Conservation (phyloP, 495 filamentous ascomycete species). For the Amniculicola lignicola region DNA sequence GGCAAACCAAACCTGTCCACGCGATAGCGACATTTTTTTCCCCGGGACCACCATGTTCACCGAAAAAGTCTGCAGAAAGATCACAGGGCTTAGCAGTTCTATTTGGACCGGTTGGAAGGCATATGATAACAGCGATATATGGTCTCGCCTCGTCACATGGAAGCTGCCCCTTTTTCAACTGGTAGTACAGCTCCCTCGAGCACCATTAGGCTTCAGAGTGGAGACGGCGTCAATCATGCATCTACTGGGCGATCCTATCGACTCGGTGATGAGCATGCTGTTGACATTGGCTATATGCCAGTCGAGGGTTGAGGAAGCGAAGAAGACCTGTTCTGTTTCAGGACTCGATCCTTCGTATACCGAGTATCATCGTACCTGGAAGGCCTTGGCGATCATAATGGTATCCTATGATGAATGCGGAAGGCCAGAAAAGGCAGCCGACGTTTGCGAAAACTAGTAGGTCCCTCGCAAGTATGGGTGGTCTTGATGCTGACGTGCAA, state of each 20-base stretch:
- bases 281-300: constrained; percentile 13
- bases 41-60: constrained; percentile 4
- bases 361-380: constrained; percentile 15
- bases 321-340: background rate
- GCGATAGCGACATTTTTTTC: constrained; percentile 12
- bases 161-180: constrained; percentile 17
- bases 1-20: constrained; percentile 5
- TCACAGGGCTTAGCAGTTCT: constrained; percentile 2
- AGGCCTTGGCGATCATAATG: constrained; percentile 16
- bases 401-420: constrained; percentile 23
- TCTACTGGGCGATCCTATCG: constrained; percentile 18
- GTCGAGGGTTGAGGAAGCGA: background rate
- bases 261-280: constrained; percentile 12
- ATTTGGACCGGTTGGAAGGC: constrained; percentile 10
- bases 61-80: background rate
- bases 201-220: constrained; percentile 4
- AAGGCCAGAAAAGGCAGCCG: background rate
- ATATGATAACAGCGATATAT: constrained; percentile 6
- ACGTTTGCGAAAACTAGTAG: constrained; percentile 1
- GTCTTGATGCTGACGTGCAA: background rate
- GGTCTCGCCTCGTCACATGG: constrained; percentile 13
- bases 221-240: constrained; percentile 4
- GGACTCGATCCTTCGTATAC: background rate
- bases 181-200: constrained; percentile 9
- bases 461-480: background rate